Evolutionary conservation across 768 basidiomycete genomes (phyloP), one percentile per base, ranked within the genome.

Genomic region (Saitozyma podzolica): DNA sequence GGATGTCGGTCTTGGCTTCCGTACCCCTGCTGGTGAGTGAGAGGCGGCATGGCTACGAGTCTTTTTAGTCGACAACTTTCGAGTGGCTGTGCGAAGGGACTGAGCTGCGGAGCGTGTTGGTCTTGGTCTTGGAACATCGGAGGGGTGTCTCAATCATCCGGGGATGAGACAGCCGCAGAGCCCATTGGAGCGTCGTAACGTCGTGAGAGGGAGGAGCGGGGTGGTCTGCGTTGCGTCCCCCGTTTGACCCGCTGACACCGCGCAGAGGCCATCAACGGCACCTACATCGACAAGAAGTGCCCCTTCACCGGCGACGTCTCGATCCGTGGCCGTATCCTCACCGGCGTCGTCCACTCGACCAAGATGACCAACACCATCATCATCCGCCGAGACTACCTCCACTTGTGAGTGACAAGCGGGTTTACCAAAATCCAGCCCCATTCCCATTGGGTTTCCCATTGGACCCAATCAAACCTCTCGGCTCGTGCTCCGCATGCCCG

Each of bases 241-340:
- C 29, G 29, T 5, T 2, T 29, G 29, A 39, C 39, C 37, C 10
- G 68, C 59, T 64, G 16, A 68, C 54, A 54, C 16, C 43, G 6
- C 54, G 54, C 74, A 67, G 94, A 97, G 75, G 96, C 96, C 58
- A 91, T 98, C 80, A 91, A 86, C 59, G 96, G 93, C 77, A 90
- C 91, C 69, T 99, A 98, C 84, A 89, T 96, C 77, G 96, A 99
- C 87, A 98, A 98, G 86, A 99, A 99, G 84, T 99, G 96, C 84
- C 96, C 96, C 37, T 99, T 97, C 86, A 94, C 92, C 69, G 91
- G 95, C 68, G 84, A 92, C 71, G 84, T 99, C 75, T 98, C 96
- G 60, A 99, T 99, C 81, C 95, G 96, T 79, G 96, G 96, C 59
- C 94, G 96, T 76, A 99, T 99, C 83, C 84, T 99, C 66, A 95